Evolutionary conservation across 1,284 basidiomycete species (phyloP), one percentile per base, ranked within the genome.

Genomic region (Phlebopus sp.): DNA sequence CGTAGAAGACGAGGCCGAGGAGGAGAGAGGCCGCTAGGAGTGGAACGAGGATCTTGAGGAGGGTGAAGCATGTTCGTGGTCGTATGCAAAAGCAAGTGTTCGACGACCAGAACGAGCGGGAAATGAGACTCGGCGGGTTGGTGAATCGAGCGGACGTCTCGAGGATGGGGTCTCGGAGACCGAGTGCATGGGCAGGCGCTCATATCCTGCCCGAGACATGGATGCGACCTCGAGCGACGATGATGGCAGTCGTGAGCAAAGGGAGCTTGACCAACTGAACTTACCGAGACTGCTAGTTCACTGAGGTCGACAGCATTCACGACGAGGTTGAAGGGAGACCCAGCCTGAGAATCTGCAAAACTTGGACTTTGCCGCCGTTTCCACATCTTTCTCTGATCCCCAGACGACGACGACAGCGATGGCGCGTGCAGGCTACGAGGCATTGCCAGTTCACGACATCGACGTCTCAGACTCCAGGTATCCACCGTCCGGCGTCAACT

Each of bases 1-100:
- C 86, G 69, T 86, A 92, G 32, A 78, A 60, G 55, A 78, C 75
- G 47, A 80, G 65, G 14, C 78, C 75, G 15, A 77, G 46, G 38
- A 83, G 50, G 27, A 83, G 41, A 47, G 70, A 51, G 42, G 81
- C 50, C 44, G 75, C 52, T 31, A 69, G 50, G 14, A 66, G 47
- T 9, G 71, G 69, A 10, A 79, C 37, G 37, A 64, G 23, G 50
- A 64, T 41, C 51, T 60, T 69, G 43, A 63, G 45, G 2, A 51
- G 51, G 3, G 53, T 47, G 35, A 62, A 50, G 38, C 48, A 59
- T 3, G 59, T 48, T 14, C 60, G 62, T 42, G 63, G 62, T 17
- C 60, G 60, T 37, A 65, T 40, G 10, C 17, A 45, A 25, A 37
- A 34, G 17, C 23, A 30, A 11, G 56, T 37, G 18, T 45, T 19